Evolutionary conservation across 139 green algal genomes (phyloP).

Genomic region (Closterium sp.): DNA sequence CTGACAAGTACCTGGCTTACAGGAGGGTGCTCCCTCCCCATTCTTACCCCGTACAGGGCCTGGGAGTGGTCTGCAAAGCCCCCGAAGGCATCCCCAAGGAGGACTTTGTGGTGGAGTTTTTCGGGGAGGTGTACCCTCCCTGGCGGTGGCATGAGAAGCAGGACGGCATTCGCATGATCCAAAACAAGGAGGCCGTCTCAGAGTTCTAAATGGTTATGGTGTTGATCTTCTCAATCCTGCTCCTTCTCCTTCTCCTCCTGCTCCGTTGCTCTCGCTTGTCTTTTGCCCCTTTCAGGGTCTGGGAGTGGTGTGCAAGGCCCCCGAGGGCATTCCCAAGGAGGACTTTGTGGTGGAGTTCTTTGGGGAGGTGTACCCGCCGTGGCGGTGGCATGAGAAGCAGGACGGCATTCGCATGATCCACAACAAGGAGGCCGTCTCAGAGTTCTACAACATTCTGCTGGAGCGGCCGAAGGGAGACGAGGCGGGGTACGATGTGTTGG

Average conservation of each 20-base stretch:
- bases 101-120: constrained; percentile 90
- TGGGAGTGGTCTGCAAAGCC: constrained; percentile 48
- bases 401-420: constrained; percentile 62
- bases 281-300: constrained; percentile 28
- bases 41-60: constrained; percentile 11
- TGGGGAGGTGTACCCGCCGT: constrained; percentile 82
- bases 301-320: constrained; percentile 45
- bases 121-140: constrained; percentile 82
- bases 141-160: constrained; percentile 95
- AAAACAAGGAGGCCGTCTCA: constrained; percentile 69
- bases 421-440: constrained; percentile 71
- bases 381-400: constrained; percentile 78
- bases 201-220: constrained; percentile 99
- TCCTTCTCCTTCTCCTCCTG: no score
- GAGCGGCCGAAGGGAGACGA: constrained; percentile 65
- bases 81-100: constrained; percentile 53
- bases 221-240: no score
- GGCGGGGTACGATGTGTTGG: constrained; percentile 77
- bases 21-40: background rate
- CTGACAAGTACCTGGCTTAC: constrained; percentile 15
- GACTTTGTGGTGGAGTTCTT: constrained; percentile 93
- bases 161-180: constrained; percentile 68
- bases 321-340: constrained; percentile 54
- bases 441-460: constrained; percentile 95
- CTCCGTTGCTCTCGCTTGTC: no score